Conservation (phyloP, 108 stramenopile genomes). For the Conticribra guillardii region DNA sequence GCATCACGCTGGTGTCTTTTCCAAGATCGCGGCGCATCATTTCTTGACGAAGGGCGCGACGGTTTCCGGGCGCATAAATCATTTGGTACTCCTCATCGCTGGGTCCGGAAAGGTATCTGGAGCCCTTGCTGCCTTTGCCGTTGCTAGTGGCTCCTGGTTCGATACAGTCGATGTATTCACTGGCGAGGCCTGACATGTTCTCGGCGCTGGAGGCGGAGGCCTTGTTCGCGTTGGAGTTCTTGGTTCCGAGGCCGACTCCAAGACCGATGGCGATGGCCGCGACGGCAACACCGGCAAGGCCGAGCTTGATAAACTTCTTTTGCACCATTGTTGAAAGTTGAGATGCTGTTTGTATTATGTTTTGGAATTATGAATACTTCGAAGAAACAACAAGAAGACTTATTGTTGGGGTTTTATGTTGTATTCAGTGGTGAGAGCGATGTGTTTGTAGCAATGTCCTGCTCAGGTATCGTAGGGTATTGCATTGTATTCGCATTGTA, state of each 20-base stretch:
- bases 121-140: background rate
- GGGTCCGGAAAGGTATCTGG: background rate
- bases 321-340: constrained; percentile 20
- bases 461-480: no score
- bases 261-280: constrained; percentile 31
- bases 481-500: no score
- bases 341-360: no score
- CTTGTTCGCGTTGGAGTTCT: constrained; percentile 11
- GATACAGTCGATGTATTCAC: background rate
- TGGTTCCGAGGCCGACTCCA: constrained; percentile 26
- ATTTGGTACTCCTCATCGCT: background rate
- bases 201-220: constrained; percentile 11
- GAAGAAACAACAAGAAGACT: no score
- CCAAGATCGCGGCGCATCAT: background rate
- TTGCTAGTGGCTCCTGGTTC: background rate
- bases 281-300: constrained; percentile 22
- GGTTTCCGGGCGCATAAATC: background rate
- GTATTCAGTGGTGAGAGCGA: no score
- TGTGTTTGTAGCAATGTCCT: no score
- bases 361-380: no score
- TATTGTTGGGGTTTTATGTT: no score
- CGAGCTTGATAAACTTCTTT: constrained; percentile 27
- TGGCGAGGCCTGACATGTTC: background rate
- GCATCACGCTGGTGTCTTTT: background rate
- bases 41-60: background rate